Base-by-base conservation (phyloP, 169 alveolate species). In the Cystoisospora suis region DNA sequence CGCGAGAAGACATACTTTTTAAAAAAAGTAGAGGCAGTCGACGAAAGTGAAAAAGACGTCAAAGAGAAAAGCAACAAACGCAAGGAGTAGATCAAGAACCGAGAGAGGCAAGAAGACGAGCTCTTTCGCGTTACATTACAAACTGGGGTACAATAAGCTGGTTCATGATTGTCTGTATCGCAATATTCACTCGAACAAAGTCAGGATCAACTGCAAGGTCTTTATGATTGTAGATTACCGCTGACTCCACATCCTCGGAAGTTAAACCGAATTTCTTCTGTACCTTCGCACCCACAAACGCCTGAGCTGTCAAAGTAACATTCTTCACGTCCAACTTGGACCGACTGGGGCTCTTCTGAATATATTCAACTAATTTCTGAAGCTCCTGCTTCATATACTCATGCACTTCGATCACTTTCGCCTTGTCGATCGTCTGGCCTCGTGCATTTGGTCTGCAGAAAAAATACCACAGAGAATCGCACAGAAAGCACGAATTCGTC, bases 231-330 rank as follows among this genome's bases (percentile, higher is more conserved):
- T 90, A 49, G 53, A 93, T 53, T 89, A 93, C 93, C 6, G 95
- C 95, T 3, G 94, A 75, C 87, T 93, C 95, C n/a, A 93, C 90
- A n/a, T 93, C 94, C 81, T 93, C 95, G 27, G 94, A 90, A 45
- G 92, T 72, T 47, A 91, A 75, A 32, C 90, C 89, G 72, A 93
- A 93, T 77, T 91, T 89, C 80, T 91, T 87, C 88, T 93, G 94
- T 75, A 93, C 95, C 75, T 88, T 91, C 45, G 95, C 92, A 20
- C 95, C 94, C 23, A 93, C 95, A 72, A 87, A 88, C 44, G 93
- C 95, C 81, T 93, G 95, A 27, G 95, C 95, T 27, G 95, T 87
- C 85, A 93, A 77, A 5, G 95, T 91, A 27, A 93, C 59, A 40
- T 89, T 92, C 86, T 91, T 93, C 44, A 90, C 90, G 86, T 93